Percentiles rank a stretch among this genome's conserved stretches.
Conservation (phyloP, 768 basidiomycete genomes). For the Russula foetens region DNA sequence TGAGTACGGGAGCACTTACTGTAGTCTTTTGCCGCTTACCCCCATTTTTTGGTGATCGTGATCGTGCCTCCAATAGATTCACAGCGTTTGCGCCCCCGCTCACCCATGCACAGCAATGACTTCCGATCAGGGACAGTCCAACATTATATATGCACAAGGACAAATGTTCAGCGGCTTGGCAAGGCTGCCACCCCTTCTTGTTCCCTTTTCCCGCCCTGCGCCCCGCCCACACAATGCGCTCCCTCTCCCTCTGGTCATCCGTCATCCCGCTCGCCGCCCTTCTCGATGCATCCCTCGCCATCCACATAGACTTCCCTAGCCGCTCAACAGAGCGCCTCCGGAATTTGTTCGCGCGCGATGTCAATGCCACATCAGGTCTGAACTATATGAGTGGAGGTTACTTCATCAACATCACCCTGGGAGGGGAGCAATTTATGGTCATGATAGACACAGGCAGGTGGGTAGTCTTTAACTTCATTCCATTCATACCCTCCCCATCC, state of each 20-base stretch:
- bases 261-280: neutral
- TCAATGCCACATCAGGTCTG: neutral
- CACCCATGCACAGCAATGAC: neutral
- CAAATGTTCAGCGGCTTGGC: too few species aligned
- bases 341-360: neutral
- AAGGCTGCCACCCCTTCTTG: neutral
- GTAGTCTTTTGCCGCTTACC: too few species aligned
- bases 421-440: constrained; percentile 27
- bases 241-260: neutral
- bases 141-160: too few species aligned
- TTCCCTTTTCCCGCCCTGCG: neutral
- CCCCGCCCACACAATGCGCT: neutral
- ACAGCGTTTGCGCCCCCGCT: too few species aligned
- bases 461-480: neutral
- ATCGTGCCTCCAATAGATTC: neutral
- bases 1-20: too few species aligned
- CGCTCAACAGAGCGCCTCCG: neutral
- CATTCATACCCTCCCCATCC: too few species aligned
- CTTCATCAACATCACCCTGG: constrained; percentile 31
- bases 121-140: neutral
- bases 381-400: neutral
- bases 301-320: neutral
- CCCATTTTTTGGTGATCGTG: too few species aligned
- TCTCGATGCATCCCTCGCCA: neutral
- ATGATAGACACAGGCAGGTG: constrained; percentile 42